These are phyloP conservation scores for Epichloe festucae DNA, from an alignment of 2,329 filamentous ascomycete species.

Conservation along the genomic window DNA sequence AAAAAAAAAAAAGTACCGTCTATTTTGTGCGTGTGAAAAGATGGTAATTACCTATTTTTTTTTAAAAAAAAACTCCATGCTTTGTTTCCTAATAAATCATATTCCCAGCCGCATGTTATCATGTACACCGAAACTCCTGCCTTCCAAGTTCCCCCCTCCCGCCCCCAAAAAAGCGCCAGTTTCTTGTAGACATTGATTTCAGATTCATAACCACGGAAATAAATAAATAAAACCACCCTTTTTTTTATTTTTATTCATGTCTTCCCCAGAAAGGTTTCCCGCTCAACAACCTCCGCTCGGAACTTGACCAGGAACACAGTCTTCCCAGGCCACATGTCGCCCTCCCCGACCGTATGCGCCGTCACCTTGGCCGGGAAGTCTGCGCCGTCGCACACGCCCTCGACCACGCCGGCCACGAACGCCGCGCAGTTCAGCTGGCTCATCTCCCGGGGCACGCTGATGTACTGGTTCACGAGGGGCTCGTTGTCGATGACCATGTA, in stretches of 20 bases:
- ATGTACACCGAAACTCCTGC: no score
- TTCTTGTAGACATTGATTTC: background rate
- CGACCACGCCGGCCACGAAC: conserved; percentile 87
- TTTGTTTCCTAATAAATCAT: no score
- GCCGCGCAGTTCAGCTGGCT: conserved; percentile 92
- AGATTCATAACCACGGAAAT: background rate
- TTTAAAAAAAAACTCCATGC: no score
- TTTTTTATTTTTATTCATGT: background rate
- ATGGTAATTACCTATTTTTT: no score
- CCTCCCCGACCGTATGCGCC: conserved; percentile 63
- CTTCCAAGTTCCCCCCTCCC: rapidly evolving
- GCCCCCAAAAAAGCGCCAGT: no score
- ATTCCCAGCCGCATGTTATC: no score
- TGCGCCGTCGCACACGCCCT: conserved; percentile 88
- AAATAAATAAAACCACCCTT: no score
- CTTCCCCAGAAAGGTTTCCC: conserved; percentile 69
- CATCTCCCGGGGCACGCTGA: conserved; percentile 90
- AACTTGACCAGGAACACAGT: conserved; percentile 96
- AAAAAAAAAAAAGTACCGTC: no score
- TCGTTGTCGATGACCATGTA: conserved; percentile 99
- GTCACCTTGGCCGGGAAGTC: conserved; percentile 82
- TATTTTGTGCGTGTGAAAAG: no score
- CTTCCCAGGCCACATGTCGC: conserved; percentile 89
- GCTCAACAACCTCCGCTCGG: conserved; percentile 76
- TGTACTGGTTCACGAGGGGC: conserved; percentile 91